Conservation (phyloP, 306 rosid species). For the Cucumis melo region DNA sequence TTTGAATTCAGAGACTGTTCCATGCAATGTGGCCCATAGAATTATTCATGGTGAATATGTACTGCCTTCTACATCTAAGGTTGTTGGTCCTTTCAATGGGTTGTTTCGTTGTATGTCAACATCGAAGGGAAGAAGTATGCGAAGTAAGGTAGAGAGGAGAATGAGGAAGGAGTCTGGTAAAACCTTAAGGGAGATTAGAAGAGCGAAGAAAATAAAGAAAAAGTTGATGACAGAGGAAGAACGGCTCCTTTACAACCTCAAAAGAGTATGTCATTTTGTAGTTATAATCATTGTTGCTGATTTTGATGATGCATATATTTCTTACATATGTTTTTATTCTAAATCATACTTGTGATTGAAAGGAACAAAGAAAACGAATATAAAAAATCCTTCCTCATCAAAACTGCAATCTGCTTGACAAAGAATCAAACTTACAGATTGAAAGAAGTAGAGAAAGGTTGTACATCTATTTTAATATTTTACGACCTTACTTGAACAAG, state of each 20-base stretch:
- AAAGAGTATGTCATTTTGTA: slow-evolving; percentile 45
- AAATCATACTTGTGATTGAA: neutral
- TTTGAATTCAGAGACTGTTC: slow-evolving; percentile 9
- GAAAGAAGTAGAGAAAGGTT: neutral
- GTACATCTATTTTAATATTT: no score
- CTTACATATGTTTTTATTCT: neutral
- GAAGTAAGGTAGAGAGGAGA: slow-evolving; percentile 85
- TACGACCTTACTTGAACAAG: no score
- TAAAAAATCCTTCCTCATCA: slow-evolving; percentile 15
- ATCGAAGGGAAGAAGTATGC: slow-evolving; percentile 72
- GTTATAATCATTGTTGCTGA: neutral
- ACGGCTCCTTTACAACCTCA: slow-evolving; percentile 76
- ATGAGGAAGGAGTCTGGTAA: slow-evolving; percentile 89
- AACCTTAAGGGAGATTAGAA: slow-evolving; percentile 71
- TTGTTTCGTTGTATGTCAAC: slow-evolving; percentile 62
- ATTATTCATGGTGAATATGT: slow-evolving; percentile 15
- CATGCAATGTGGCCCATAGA: slow-evolving; percentile 26
- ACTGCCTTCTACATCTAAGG: slow-evolving; percentile 16
- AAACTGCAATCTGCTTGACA: neutral
- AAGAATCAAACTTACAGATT: neutral
- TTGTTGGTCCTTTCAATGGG: slow-evolving; percentile 29
- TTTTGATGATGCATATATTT: neutral
- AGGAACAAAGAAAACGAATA: neutral
- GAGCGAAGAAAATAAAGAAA: slow-evolving; percentile 74
- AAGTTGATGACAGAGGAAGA: slow-evolving; percentile 95